phyloP scores from a whole-genome alignment of 2,329 filamentous ascomycete genomes.

The Penicillium sp. region DNA sequence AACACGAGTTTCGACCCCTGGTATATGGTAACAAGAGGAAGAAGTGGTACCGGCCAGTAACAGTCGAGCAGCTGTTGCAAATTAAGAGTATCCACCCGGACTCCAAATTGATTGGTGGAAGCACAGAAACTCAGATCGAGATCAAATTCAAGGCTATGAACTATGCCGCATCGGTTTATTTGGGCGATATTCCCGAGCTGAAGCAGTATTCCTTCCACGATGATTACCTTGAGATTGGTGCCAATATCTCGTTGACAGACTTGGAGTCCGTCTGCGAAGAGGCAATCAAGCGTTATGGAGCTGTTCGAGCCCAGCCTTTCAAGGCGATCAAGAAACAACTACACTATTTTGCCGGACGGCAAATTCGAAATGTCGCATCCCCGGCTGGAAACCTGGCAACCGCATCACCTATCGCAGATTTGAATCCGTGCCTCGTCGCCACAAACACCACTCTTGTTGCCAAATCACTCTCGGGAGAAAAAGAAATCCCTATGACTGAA shows the following conservation, averaged over 20 bases:
- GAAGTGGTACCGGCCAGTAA: slow-evolving; percentile 88
- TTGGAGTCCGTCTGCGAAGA: slow-evolving; percentile 80
- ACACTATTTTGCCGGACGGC: slow-evolving; percentile 88
- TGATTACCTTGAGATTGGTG: slow-evolving; percentile 84
- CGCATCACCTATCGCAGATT: slow-evolving; percentile 91
- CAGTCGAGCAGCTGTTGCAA: slow-evolving; percentile 80
- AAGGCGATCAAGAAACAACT: slow-evolving; percentile 91
- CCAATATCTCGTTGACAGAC: slow-evolving; percentile 89
- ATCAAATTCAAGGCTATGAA: slow-evolving; percentile 96
- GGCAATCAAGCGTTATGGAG: slow-evolving; percentile 76
- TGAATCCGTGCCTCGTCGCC: slow-evolving; percentile 91
- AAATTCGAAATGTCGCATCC: slow-evolving; percentile 97
- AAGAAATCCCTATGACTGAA: slow-evolving; percentile 82
- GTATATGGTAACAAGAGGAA: slow-evolving; percentile 94
- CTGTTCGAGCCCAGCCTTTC: slow-evolving; percentile 72
- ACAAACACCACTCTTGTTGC: slow-evolving; percentile 79
- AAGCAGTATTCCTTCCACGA: slow-evolving; percentile 77
- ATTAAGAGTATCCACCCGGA: slow-evolving; percentile 84
- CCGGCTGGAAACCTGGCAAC: slow-evolving; percentile 93
- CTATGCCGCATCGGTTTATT: slow-evolving; percentile 85
- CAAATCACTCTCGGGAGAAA: slow-evolving; percentile 70
- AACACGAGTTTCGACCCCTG: slow-evolving; percentile 77
- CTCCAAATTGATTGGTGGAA: slow-evolving; percentile 93
- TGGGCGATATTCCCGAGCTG: slow-evolving; percentile 89
- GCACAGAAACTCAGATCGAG: slow-evolving; percentile 96